Evolutionary conservation across 805 yeast genomes (phyloP).

Genomic region (Candida sithepensis): DNA sequence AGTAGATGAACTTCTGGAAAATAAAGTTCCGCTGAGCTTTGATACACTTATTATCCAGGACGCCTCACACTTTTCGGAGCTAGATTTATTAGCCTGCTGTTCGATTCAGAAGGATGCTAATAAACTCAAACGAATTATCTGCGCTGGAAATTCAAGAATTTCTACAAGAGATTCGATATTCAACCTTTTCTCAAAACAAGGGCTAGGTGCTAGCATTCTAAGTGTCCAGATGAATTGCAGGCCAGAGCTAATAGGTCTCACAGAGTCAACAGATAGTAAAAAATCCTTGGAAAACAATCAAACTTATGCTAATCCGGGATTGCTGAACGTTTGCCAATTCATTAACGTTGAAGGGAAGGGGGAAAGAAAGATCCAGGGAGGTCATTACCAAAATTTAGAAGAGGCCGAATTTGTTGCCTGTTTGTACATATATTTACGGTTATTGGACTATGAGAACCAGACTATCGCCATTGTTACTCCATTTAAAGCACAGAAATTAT

Average conservation of each 20-base stretch:
- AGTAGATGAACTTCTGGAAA: slow-evolving; percentile 3
- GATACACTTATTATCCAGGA: slow-evolving; percentile 32
- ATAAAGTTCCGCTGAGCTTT: slow-evolving; percentile 11
- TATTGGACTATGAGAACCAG: slow-evolving; percentile 38
- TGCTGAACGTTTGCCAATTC: slow-evolving; percentile 29
- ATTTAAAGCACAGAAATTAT: slow-evolving; percentile 36
- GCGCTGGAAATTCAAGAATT: slow-evolving; percentile 33
- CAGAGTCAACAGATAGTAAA: background rate
- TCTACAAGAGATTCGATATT: slow-evolving; percentile 4
- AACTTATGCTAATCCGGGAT: slow-evolving; percentile 29
- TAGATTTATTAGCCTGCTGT: slow-evolving; percentile 31
- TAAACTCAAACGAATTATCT: slow-evolving; percentile 24
- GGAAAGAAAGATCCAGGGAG: slow-evolving; percentile 27
- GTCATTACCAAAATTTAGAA: slow-evolving; percentile 35
- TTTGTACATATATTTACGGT: slow-evolving; percentile 43
- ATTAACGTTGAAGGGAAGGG: slow-evolving; percentile 30
- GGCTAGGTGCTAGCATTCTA: background rate
- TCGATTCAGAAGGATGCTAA: slow-evolving; percentile 11
- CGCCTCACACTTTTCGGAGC: slow-evolving; percentile 29
- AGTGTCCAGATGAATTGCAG: slow-evolving; percentile 4
- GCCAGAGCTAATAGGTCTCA: background rate
- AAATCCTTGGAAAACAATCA: background rate
- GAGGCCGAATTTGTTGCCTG: slow-evolving; percentile 48
- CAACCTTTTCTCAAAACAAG: background rate
- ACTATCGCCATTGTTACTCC: slow-evolving; percentile 40